Percentiles rank a stretch among this genome's conserved stretches.
Evolutionary conservation across 2,329 filamentous ascomycete genomes (phyloP).

Genomic region (Nemania sp.): DNA sequence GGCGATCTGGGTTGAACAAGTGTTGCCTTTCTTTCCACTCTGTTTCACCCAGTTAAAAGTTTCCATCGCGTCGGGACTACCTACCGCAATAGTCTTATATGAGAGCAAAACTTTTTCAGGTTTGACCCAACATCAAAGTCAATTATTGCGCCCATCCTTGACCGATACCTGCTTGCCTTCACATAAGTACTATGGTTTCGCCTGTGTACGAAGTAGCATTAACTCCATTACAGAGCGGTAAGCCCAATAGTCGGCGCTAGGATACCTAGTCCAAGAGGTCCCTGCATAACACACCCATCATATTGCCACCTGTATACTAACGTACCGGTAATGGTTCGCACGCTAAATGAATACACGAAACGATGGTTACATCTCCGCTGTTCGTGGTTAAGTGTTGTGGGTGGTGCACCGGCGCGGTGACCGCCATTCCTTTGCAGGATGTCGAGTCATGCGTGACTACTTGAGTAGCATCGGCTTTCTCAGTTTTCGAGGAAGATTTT

Average conservation of each 20-base stretch:
- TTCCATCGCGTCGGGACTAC: slow-evolving; percentile 20
- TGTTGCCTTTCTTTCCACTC: slow-evolving; percentile 5
- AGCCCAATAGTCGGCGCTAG: background rate
- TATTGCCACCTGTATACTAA: background rate
- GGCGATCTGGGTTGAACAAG: slow-evolving; percentile 10
- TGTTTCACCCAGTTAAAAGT: slow-evolving; percentile 13
- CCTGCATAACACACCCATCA: slow-evolving; percentile 28
- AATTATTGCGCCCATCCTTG: background rate
- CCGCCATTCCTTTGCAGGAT: slow-evolving; percentile 28
- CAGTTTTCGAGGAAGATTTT: slow-evolving; percentile 18
- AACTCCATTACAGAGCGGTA: background rate
- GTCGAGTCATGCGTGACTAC: slow-evolving; percentile 25
- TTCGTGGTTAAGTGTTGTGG: slow-evolving; percentile 14
- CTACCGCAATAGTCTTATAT: background rate
- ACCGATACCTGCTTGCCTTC: too few relatives aligned
- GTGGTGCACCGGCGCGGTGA: slow-evolving; percentile 19
- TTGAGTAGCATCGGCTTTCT: slow-evolving; percentile 7
- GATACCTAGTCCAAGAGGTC: slow-evolving; percentile 3
- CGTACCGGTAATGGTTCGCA: background rate
- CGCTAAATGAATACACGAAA: slow-evolving; percentile 16
- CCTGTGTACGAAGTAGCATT: too few relatives aligned
- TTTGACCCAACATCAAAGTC: background rate
- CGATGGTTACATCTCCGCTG: slow-evolving; percentile 19
- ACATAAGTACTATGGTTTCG: too few relatives aligned
- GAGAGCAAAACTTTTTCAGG: background rate